Percentiles rank a stretch among this genome's conserved stretches.
Evolutionary conservation across 208 protist genomes (phyloP).

Genomic region (Crithidia acanthocephali): DNA sequence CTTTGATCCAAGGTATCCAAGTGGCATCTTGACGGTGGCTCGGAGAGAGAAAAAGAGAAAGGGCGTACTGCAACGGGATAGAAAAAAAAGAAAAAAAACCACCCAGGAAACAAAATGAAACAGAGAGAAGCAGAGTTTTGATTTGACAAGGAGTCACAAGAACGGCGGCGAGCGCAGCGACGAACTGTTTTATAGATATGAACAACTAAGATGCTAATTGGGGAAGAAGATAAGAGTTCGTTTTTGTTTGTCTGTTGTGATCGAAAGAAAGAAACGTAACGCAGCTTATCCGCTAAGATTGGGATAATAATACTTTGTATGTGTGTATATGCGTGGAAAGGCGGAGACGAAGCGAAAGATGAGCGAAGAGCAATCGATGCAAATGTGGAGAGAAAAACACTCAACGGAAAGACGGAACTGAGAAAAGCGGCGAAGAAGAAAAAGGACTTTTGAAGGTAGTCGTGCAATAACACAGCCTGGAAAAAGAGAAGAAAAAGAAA

Average conservation of each 20-base stretch:
- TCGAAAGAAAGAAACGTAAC: too few relatives aligned
- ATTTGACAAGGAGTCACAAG: constrained; percentile 1
- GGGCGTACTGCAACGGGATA: too few relatives aligned
- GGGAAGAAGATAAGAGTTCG: too few relatives aligned
- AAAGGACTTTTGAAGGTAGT: background rate
- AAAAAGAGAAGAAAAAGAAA: background rate
- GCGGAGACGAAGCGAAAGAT: too few relatives aligned
- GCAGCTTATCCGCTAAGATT: too few relatives aligned
- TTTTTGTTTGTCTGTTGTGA: too few relatives aligned
- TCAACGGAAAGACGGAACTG: constrained; percentile 6
- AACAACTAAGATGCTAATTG: too few relatives aligned
- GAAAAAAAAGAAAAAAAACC: too few relatives aligned
- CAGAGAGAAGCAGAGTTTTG: background rate
- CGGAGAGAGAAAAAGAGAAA: background rate
- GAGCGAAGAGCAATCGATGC: too few relatives aligned
- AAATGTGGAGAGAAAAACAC: too few relatives aligned
- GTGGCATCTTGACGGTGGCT: constrained; percentile 39
- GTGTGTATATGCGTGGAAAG: too few relatives aligned
- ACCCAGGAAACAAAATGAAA: background rate
- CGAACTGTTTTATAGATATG: background rate
- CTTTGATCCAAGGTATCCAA: constrained; percentile 59
- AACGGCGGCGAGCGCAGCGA: background rate
- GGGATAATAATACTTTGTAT: too few relatives aligned
- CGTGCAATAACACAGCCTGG: background rate
- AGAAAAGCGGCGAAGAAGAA: background rate